phyloP scores from a whole-genome alignment of 768 basidiomycete species.

The Boletus pseudo-olivaceus region DNA sequence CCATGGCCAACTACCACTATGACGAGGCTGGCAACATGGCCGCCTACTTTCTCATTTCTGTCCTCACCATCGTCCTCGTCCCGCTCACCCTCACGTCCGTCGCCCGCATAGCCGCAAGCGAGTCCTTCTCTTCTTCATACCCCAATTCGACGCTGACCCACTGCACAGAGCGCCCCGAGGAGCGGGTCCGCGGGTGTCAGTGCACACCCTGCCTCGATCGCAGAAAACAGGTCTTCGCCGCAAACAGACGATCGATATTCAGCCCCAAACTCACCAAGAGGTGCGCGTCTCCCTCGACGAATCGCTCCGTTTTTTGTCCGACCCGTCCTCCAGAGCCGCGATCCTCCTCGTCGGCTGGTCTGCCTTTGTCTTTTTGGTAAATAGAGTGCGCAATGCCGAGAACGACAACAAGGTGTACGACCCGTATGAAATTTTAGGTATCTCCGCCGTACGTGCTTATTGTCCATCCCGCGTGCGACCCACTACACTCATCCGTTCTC shows the following conservation, averaged over 20 bases:
- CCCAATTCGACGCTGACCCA: constrained; percentile 5
- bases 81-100: constrained; percentile 66
- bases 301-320: not conserved
- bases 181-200: constrained; percentile 47
- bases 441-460: constrained; percentile 42
- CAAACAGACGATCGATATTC: constrained; percentile 45
- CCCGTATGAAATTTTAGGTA: constrained; percentile 91
- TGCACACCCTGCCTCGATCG: constrained; percentile 62
- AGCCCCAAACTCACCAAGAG: constrained; percentile 47
- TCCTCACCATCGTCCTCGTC: constrained; percentile 78
- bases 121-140: constrained; percentile 20
- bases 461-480: not conserved
- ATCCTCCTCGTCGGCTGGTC: constrained; percentile 73
- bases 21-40: constrained; percentile 86
- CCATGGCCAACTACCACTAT: constrained; percentile 77
- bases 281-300: constrained; percentile 31
- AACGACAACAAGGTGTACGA: constrained; percentile 76
- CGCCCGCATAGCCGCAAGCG: constrained; percentile 40
- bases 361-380: constrained; percentile 62
- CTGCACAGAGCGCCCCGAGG: constrained; percentile 31
- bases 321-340: constrained; percentile 44
- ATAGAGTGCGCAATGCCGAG: constrained; percentile 53
- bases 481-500: not conserved
- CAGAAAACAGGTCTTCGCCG: constrained; percentile 41
- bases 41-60: constrained; percentile 86